Evolutionary conservation across 1,284 basidiomycete genomes (phyloP).

Genomic region (Cutaneotrichosporon sp.): DNA sequence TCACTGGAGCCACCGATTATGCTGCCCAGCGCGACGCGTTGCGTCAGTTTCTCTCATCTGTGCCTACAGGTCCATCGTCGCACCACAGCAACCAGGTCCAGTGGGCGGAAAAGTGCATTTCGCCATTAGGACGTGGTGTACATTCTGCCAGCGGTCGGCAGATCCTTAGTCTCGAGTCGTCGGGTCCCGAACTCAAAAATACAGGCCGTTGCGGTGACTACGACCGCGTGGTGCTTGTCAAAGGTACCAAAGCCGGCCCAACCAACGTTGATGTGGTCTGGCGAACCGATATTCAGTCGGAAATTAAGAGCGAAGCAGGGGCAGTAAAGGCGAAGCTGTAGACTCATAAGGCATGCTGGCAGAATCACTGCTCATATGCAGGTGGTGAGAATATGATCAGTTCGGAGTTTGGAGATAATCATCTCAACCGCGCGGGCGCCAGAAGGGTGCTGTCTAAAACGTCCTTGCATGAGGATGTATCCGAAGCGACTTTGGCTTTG

Average conservation of each 20-base stretch:
- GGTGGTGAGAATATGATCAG: no score
- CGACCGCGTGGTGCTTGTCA: constrained; percentile 14
- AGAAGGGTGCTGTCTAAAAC: no score
- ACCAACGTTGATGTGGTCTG: neutral
- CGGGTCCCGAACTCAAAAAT: constrained; percentile 10
- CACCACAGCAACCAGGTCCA: constrained; percentile 1
- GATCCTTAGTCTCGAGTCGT: neutral
- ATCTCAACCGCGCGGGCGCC: no score
- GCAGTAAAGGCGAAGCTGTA: constrained; percentile 3
- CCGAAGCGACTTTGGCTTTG: no score
- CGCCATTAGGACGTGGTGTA: neutral
- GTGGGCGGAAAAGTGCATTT: constrained; percentile 17
- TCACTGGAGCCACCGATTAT: constrained; percentile 7
- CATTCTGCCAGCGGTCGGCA: constrained; percentile 2
- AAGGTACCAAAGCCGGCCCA: neutral
- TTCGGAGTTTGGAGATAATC: no score
- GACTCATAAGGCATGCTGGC: no score
- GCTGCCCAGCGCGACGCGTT: constrained; percentile 6
- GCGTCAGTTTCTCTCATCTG: constrained; percentile 2
- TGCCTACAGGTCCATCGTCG: neutral
- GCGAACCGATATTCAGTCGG: neutral
- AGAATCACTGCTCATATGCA: no score
- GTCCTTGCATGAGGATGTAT: no score
- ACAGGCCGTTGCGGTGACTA: constrained; percentile 10
- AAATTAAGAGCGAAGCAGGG: neutral